Evolutionary conservation across 768 basidiomycete species (phyloP), one percentile per base, ranked within the genome.

Genomic region (Mycena haematopus): DNA sequence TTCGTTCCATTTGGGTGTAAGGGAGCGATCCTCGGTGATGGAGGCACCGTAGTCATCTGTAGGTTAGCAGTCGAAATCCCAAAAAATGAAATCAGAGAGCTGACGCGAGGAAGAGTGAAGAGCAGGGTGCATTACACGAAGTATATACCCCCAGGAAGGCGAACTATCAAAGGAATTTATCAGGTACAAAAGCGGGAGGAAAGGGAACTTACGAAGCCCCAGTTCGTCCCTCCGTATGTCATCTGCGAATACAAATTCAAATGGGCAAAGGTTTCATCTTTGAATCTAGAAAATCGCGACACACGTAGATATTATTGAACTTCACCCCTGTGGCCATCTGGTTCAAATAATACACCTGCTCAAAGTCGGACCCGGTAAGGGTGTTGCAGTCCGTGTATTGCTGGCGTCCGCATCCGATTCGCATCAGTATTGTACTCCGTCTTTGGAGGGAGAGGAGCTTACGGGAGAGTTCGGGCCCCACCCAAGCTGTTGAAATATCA

Each of bases 391-490:
- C 60, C 11, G 60, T 62, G 49, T 62, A 62, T 62, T 62, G 60
- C 60, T 61, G 21, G 47, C 38, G 44, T 15, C 1, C 33, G 6
- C 17, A 36, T 50, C 56, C 21, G 38, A 45, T 14, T 46, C 25
- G 52, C 45, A 49, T 52, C 40, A 60, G 25, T 36, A 38, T 45
- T 29, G 21, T 38, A 42, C 19, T 33, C 29, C 29, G 21, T 44
- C 27, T 22, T 2, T 44, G 13, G 53, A 51, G 14, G 50, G 31
- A 33, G 58, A 24, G 29, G 14, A 29, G 45, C 60, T 47, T 50
- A 61, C 60, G 14, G 60, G 60, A 42, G 60, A 56, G 24, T 62
- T 62, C 27, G 60, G 60, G 47, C 60, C 60, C 60, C 60, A 62
- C 11, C 60, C 60, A 21, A 63, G 60, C 61, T 62, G 31, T 29